Conservation (phyloP, 2,329 filamentous ascomycete genomes). For the Fusarium armeniacum region DNA sequence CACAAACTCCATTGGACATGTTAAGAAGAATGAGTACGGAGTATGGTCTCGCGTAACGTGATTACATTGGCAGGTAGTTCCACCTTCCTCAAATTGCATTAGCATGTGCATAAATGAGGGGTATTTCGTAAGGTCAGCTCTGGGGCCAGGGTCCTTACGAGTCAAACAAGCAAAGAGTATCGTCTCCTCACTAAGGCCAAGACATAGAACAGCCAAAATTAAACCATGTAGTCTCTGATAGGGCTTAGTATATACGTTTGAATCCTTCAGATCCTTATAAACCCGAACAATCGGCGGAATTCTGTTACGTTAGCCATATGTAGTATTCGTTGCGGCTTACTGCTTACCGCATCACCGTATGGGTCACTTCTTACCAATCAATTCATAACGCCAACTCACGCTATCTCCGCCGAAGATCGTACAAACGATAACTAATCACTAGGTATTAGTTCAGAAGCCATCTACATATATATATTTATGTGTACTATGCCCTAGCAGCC, state of each 20-base stretch:
- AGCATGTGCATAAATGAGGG: not conserved
- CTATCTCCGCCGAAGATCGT: not conserved
- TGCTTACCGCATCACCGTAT: not conserved
- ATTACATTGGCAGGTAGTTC: not conserved
- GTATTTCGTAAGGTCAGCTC: not conserved
- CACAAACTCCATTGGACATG: not conserved
- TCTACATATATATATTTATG: not conserved
- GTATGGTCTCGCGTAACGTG: not conserved
- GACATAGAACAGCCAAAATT: no score
- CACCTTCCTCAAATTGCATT: not conserved
- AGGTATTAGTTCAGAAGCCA: not conserved
- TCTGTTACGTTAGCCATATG: not conserved
- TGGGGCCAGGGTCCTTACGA: not conserved
- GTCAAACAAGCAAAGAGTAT: not conserved
- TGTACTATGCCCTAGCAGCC: fast-evolving
- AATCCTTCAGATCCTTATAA: not conserved
- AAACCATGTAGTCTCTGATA: no score
- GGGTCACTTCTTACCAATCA: not conserved
- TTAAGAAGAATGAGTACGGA: not conserved
- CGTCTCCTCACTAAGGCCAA: no score
- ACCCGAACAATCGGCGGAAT: conserved; percentile 1
- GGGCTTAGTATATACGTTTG: not conserved
- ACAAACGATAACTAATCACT: not conserved
- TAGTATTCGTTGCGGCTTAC: not conserved
- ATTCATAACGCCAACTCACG: not conserved